Evolutionary conservation across 345 rosid species (phyloP).

Genomic region (Eucalyptus polybractea): DNA sequence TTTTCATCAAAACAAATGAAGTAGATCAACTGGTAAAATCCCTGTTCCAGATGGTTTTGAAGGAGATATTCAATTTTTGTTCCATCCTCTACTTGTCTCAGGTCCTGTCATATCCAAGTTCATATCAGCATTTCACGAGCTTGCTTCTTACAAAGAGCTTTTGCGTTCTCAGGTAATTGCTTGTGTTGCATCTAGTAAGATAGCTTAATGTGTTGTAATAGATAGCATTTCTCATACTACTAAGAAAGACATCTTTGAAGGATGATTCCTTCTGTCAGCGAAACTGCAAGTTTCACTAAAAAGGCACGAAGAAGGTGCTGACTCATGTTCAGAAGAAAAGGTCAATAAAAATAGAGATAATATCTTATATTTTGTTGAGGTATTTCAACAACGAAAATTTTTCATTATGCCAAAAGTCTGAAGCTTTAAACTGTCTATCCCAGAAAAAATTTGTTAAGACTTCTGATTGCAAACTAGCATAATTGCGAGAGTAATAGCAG

Average conservation of each 20-base stretch:
- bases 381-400: not conserved
- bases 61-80: not conserved
- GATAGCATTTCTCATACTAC: not conserved
- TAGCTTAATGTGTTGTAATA: not conserved
- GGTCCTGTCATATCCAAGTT: conserved; percentile 79
- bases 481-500: not conserved
- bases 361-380: not conserved
- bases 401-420: not conserved
- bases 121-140: conserved; percentile 58
- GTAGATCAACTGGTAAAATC: not conserved
- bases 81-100: conserved; percentile 12
- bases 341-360: not conserved
- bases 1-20: not conserved
- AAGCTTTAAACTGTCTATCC: not conserved
- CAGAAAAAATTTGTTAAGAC: not conserved
- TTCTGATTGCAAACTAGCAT: not conserved
- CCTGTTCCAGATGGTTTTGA: not conserved
- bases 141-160: conserved; percentile 72
- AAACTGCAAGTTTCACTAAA: not conserved
- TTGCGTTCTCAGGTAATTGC: conserved; percentile 68
- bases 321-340: not conserved
- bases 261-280: not conserved
- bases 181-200: not conserved
- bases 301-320: not conserved
- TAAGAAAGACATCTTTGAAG: not conserved